Percentiles rank a stretch among this genome's conserved stretches.
phyloP scores from a whole-genome alignment of 805 yeast species.

The Saturnispora diversa region DNA sequence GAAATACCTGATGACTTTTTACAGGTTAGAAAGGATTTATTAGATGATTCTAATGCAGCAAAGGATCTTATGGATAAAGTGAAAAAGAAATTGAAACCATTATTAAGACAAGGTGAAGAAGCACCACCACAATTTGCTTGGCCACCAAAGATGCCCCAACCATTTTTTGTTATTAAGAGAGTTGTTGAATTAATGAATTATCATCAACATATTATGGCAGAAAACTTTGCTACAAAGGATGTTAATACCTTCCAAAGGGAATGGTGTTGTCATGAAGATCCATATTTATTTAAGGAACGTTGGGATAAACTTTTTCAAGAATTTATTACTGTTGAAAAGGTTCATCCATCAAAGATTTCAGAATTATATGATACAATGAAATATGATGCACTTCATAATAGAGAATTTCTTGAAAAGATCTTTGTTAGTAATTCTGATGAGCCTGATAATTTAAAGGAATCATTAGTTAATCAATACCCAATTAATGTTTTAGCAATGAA shows the following conservation, averaged over 20 bases:
- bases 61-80: constrained; percentile 97
- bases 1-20: constrained; percentile 71
- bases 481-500: constrained; percentile 69
- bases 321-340: constrained; percentile 86
- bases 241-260: constrained; percentile 59
- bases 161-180: constrained; percentile 84
- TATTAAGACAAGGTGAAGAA: constrained; percentile 88
- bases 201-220: constrained; percentile 75
- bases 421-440: constrained; percentile 49
- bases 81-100: constrained; percentile 89
- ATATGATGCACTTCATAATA: constrained; percentile 92
- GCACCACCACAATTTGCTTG: constrained; percentile 98
- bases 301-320: constrained; percentile 96
- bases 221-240: constrained; percentile 63
- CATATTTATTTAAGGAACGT: constrained; percentile 80
- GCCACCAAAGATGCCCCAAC: constrained; percentile 98
- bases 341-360: constrained; percentile 93
- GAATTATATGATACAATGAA: constrained; percentile 98
- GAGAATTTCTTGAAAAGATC: constrained; percentile 77
- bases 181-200: constrained; percentile 94
- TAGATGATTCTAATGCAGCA: constrained; percentile 97
- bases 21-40: constrained; percentile 75
- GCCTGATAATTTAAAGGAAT: constrained; percentile 34
- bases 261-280: constrained; percentile 98
- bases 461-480: constrained; percentile 64